Evolutionary conservation across 1,284 basidiomycete genomes (phyloP).

Genomic region (Rhodotorula sp.): DNA sequence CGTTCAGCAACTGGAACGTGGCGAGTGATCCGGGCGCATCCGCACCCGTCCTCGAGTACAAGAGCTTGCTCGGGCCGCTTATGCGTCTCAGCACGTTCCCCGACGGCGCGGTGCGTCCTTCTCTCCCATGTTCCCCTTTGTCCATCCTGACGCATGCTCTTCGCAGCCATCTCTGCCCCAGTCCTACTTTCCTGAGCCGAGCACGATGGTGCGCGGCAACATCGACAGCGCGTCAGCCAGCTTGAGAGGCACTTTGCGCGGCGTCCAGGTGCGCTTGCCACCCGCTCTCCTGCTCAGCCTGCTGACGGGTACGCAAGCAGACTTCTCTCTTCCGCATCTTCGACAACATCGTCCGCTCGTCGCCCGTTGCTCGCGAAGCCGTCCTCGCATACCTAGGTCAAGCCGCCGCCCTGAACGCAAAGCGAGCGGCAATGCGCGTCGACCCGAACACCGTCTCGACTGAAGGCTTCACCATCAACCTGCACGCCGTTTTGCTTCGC

Average conservation of each 20-base stretch:
- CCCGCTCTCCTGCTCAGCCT: too few species aligned
- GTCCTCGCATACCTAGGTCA: constrained; percentile 81
- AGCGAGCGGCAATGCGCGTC: constrained; percentile 88
- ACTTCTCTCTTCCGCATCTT: constrained; percentile 82
- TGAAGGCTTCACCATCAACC: constrained; percentile 90
- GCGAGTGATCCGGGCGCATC: constrained; percentile 46
- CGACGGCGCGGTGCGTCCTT: constrained; percentile 72
- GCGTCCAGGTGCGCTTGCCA: constrained; percentile 62
- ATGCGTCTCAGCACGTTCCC: constrained; percentile 77
- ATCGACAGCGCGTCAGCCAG: constrained; percentile 80
- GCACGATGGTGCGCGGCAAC: constrained; percentile 68
- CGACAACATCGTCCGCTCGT: constrained; percentile 80
- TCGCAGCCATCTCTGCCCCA: constrained; percentile 70
- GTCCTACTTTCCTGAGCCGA: constrained; percentile 78
- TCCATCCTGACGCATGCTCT: not conserved
- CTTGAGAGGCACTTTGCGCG: constrained; percentile 73
- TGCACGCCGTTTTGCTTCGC: constrained; percentile 75
- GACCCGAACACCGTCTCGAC: constrained; percentile 79
- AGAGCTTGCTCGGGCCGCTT: constrained; percentile 75
- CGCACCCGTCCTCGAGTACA: constrained; percentile 54
- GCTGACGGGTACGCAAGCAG: constrained; percentile 49
- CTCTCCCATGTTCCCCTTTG: not conserved
- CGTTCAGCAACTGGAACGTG: constrained; percentile 47
- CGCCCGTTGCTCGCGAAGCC: constrained; percentile 72
- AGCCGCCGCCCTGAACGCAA: constrained; percentile 72